phyloP scores from a whole-genome alignment of 352 stramenopile genomes.

The Phytophthora chlamydospora region DNA sequence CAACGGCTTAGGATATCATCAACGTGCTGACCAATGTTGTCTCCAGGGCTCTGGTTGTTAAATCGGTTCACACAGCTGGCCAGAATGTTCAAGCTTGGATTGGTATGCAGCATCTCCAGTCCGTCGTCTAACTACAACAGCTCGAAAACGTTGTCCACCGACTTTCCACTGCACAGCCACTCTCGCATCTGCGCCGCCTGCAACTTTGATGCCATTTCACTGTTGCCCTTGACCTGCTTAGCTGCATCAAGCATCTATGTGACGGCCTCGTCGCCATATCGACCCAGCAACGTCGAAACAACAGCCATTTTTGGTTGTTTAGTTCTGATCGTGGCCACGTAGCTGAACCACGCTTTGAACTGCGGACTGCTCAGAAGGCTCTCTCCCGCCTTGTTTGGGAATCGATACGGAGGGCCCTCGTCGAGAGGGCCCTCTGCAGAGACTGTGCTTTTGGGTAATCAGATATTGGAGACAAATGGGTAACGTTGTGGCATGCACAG shows the following conservation, averaged over 20 bases:
- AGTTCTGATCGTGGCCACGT: not conserved
- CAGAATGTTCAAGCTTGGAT: not conserved
- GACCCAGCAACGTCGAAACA: not conserved
- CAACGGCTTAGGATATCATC: not conserved
- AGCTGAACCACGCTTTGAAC: not conserved
- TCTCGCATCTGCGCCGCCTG: not conserved
- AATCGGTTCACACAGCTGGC: not conserved
- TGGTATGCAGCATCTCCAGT: slow-evolving; percentile 1
- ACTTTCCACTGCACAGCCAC: not conserved
- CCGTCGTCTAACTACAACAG: slow-evolving; percentile 4
- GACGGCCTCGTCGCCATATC: not conserved
- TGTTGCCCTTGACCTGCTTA: not conserved
- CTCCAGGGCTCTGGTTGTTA: not conserved
- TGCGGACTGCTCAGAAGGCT: not conserved
- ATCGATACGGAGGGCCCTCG: too few relatives aligned
- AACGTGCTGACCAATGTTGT: not conserved
- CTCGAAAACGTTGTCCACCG: not conserved
- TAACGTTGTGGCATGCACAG: too few relatives aligned
- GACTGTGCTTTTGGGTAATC: too few relatives aligned
- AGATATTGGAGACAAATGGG: too few relatives aligned
- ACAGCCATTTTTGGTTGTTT: not conserved
- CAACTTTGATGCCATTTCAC: not conserved
- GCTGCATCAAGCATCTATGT: slow-evolving; percentile 1
- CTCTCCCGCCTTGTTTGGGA: not conserved
- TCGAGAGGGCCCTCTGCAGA: too few relatives aligned